Evolutionary conservation across 2,329 filamentous ascomycete genomes (phyloP).

Genomic region (Hortaea werneckii): DNA sequence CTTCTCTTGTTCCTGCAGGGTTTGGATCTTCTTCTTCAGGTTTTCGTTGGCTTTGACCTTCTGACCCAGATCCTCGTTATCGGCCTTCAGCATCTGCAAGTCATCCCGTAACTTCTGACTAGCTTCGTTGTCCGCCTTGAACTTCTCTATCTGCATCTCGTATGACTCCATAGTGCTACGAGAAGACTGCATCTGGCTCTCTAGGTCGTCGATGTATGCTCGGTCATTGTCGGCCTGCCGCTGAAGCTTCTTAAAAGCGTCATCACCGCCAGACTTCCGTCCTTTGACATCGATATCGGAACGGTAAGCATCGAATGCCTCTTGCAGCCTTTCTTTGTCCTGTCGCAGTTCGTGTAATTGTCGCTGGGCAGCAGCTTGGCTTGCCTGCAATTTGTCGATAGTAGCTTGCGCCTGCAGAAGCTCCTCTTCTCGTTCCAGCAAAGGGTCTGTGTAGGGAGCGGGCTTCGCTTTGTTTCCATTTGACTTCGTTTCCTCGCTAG

Average conservation of each 20-base stretch:
- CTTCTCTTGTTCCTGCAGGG: constrained; percentile 39
- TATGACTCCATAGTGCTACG: constrained; percentile 35
- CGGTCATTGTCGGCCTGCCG: constrained; percentile 34
- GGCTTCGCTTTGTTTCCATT: constrained; percentile 8
- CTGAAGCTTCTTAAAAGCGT: constrained; percentile 35
- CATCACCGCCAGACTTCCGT: constrained; percentile 28
- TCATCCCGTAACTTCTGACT: constrained; percentile 41
- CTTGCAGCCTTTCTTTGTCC: constrained; percentile 36
- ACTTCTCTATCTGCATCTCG: constrained; percentile 35
- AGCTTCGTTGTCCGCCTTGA: constrained; percentile 33
- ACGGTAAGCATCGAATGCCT: constrained; percentile 38
- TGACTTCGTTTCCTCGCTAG: constrained; percentile 7
- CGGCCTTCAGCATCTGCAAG: constrained; percentile 38
- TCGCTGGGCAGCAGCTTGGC: constrained; percentile 29
- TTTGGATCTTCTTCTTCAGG: constrained; percentile 44
- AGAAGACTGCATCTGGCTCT: constrained; percentile 36
- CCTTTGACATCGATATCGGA: constrained; percentile 35
- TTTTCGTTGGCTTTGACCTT: constrained; percentile 43
- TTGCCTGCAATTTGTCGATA: constrained; percentile 33
- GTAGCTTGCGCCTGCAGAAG: constrained; percentile 39
- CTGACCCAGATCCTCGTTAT: constrained; percentile 40
- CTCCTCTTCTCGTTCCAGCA: constrained; percentile 41
- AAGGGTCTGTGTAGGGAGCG: constrained; percentile 28
- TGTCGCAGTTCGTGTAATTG: constrained; percentile 33
- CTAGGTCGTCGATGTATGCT: constrained; percentile 41